A percentile compares a stretch with the other conserved stretches of the same genome.
Evolutionary conservation across 352 stramenopile genomes (phyloP).

Genomic region (Phytophthora citrophthora): DNA sequence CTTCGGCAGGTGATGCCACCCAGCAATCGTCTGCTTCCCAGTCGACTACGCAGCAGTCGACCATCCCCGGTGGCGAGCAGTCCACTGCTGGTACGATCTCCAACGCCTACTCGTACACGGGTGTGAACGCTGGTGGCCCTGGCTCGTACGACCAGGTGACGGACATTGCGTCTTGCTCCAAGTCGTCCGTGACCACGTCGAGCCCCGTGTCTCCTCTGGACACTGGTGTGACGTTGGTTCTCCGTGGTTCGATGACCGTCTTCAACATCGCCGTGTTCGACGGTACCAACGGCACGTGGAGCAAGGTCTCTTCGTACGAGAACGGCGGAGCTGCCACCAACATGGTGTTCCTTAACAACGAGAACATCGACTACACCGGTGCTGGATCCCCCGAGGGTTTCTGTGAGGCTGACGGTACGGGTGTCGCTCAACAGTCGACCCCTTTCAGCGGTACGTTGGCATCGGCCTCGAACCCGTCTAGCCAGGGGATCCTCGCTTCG

Average conservation of each 20-base stretch:
- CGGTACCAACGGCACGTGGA: conserved; percentile 50
- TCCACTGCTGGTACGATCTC: conserved; percentile 47
- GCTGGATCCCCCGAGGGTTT: conserved; percentile 66
- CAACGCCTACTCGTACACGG: conserved; percentile 61
- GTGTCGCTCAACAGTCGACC: conserved; percentile 42
- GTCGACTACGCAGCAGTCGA: conserved; percentile 21
- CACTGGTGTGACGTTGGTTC: conserved; percentile 67
- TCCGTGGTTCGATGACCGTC: conserved; percentile 76
- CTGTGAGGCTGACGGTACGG: conserved; percentile 56
- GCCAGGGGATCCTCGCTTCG: conserved; percentile 53
- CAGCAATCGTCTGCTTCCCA: conserved; percentile 6
- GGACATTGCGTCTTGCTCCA: conserved; percentile 62
- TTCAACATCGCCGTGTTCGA: conserved; percentile 78
- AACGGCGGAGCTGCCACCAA: conserved; percentile 59
- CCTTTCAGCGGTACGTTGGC: conserved; percentile 60
- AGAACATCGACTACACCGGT: conserved; percentile 77
- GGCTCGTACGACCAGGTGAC: conserved; percentile 79
- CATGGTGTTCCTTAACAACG: conserved; percentile 88
- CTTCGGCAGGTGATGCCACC: conserved; percentile 10
- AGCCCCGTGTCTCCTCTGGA: conserved; percentile 66
- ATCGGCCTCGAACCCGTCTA: conserved; percentile 50
- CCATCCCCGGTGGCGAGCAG: conserved; percentile 31
- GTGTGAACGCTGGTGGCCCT: conserved; percentile 53
- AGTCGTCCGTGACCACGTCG: conserved; percentile 42
- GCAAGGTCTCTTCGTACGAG: conserved; percentile 71